These are phyloP conservation scores for Agaricus sinodeliciosus DNA, from an alignment of 768 basidiomycete genomes.

Conservation along the genomic window DNA sequence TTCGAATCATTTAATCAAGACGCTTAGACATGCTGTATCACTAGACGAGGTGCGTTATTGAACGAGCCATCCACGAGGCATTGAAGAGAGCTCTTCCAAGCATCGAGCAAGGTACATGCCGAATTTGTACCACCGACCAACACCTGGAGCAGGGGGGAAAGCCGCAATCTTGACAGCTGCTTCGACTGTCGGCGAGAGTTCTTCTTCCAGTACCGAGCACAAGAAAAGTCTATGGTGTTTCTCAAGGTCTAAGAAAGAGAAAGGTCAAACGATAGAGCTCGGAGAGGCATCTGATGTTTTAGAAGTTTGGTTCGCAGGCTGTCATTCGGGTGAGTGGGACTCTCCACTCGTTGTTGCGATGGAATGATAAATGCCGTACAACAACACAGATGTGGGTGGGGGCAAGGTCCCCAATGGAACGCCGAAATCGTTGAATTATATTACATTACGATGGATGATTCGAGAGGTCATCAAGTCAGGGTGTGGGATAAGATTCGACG, in stretches of 20 bases:
- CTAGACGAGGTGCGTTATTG: constrained; percentile 58
- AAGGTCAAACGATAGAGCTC: no score
- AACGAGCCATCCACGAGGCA: background rate
- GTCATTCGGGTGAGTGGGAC: constrained; percentile 51
- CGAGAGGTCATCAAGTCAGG: constrained; percentile 50
- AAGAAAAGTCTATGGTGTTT: no score
- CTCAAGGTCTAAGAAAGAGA: no score
- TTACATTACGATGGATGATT: constrained; percentile 76
- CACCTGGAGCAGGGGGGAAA: constrained; percentile 3
- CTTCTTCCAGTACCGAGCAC: constrained; percentile 7
- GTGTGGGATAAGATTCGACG: constrained; percentile 58
- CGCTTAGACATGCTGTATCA: constrained; percentile 71
- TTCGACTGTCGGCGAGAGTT: background rate
- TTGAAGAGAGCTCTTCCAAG: constrained; percentile 25
- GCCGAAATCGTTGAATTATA: constrained; percentile 43
- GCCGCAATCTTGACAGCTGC: no score
- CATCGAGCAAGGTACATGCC: constrained; percentile 62
- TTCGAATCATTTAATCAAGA: constrained; percentile 55
- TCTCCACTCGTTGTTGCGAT: background rate
- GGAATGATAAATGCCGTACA: background rate
- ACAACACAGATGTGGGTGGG: constrained; percentile 69
- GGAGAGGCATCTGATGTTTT: constrained; percentile 38
- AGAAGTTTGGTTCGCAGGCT: constrained; percentile 80
- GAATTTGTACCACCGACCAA: constrained; percentile 49
- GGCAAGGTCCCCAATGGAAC: constrained; percentile 43